phyloP scores from a whole-genome alignment of 306 rosid species.

The Mucuna pruriens region DNA sequence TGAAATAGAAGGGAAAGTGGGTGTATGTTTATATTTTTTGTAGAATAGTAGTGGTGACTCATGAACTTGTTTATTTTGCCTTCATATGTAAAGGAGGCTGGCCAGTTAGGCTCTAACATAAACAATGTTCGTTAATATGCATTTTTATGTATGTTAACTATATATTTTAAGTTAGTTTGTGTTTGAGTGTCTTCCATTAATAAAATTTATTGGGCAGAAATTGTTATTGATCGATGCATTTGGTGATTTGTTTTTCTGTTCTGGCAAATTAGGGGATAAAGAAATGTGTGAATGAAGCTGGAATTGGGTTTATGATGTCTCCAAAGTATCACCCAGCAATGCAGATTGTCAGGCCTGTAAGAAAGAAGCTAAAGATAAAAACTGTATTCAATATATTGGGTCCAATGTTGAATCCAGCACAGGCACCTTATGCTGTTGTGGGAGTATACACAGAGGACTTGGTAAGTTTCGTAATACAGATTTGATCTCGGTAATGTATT shows the following conservation, averaged over 20 bases:
- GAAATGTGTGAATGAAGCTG: slow-evolving; percentile 74
- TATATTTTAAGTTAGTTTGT: neutral
- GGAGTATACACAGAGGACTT: slow-evolving; percentile 85
- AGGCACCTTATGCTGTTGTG: slow-evolving; percentile 88
- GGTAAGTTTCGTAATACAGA: slow-evolving; percentile 48
- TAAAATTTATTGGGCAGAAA: slow-evolving; percentile 7
- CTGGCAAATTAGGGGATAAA: slow-evolving; percentile 67
- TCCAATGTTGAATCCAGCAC: slow-evolving; percentile 94
- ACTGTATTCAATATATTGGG: slow-evolving; percentile 93
- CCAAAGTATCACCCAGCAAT: slow-evolving; percentile 91
- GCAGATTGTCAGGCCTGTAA: slow-evolving; percentile 79
- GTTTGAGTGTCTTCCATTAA: neutral
- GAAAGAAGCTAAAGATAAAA: slow-evolving; percentile 81
- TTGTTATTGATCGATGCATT: neutral
- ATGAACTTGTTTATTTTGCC: neutral
- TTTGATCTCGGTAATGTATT: neutral
- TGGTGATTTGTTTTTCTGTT: slow-evolving; percentile 19
- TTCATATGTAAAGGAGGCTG: slow-evolving; percentile 7
- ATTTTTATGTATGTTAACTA: neutral
- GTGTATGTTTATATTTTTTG: too few relatives aligned
- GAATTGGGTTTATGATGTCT: slow-evolving; percentile 97
- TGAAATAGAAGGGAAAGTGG: too few relatives aligned
- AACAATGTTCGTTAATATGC: neutral
- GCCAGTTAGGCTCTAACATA: neutral
- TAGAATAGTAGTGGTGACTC: neutral